A percentile compares a stretch with the other conserved stretches of the same genome.
phyloP scores from a whole-genome alignment of 2,329 filamentous ascomycete species.

The Coniochaeta hoffmannii region DNA sequence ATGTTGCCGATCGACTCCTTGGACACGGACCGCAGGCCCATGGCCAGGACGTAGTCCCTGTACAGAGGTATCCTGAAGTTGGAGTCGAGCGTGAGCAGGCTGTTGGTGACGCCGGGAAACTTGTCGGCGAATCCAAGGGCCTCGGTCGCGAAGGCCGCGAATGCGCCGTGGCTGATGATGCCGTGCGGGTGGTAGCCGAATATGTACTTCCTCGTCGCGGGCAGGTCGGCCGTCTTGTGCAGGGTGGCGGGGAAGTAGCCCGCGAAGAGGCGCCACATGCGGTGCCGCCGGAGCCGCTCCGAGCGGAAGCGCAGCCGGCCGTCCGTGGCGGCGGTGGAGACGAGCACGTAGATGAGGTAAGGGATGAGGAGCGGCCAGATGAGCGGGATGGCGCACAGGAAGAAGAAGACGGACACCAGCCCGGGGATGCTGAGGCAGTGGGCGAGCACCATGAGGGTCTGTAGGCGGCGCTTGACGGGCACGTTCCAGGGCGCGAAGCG shows the following conservation, averaged over 20 bases:
- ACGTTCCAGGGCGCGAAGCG: constrained; percentile 78
- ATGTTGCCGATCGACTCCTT: constrained; percentile 88
- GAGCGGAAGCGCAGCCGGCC: constrained; percentile 70
- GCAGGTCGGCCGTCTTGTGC: constrained; percentile 75
- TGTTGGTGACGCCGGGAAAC: constrained; percentile 94
- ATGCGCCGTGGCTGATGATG: constrained; percentile 95
- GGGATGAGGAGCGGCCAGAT: constrained; percentile 72
- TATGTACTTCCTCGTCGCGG: constrained; percentile 83
- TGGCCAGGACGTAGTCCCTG: constrained; percentile 83
- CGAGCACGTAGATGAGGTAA: constrained; percentile 77
- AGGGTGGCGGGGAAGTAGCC: constrained; percentile 86
- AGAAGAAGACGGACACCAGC: constrained; percentile 75
- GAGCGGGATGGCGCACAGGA: constrained; percentile 84
- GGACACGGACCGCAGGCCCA: constrained; percentile 84
- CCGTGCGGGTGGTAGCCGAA: constrained; percentile 97
- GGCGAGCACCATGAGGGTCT: constrained; percentile 70
- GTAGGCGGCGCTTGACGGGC: constrained; percentile 61
- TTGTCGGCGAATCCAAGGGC: constrained; percentile 78
- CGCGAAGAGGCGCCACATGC: constrained; percentile 82
- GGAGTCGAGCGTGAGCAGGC: constrained; percentile 83
- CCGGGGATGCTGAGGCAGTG: constrained; percentile 67
- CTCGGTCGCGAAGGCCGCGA: constrained; percentile 84
- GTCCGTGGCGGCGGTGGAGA: constrained; percentile 69
- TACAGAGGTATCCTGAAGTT: constrained; percentile 95
- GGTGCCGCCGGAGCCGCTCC: constrained; percentile 63